Evolutionary conservation across 2,329 filamentous ascomycete genomes (phyloP), one percentile per base, ranked within the genome.

Genomic region (Pseudogymnoascus sp.): DNA sequence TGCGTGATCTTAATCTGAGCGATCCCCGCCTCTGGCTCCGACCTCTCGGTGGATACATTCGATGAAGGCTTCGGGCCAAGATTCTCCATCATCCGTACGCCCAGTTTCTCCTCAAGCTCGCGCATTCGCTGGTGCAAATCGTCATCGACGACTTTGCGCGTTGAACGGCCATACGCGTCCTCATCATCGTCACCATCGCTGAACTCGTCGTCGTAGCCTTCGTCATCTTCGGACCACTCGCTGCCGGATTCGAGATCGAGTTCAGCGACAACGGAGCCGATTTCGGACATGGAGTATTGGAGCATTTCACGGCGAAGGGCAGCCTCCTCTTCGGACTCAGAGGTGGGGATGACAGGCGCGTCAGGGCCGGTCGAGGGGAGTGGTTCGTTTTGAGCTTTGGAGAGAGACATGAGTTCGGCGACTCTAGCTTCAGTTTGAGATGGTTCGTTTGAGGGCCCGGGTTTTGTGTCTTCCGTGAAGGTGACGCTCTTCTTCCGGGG

Each of bases 211-310:
- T 82, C 77, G 1, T 78, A 76, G 39, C 83, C 79, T 15, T 83
- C 75, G 15, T 78, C 79, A 10, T 79, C 76, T 40, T 79, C 75
- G n/a, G 80, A 79, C 54, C 81, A 82, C 60, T 85, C 84, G 57
- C 74, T 74, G 24, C 79, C 83, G 63, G 92, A 87, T 64, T 96
- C 90, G 1, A 97, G 74, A 62, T 95, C 84, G 50, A 99, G 82
- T 74, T 97, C 92, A 13, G 94, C 94, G 13, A 99, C 94, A 2
- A 99, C 89, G 37, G 90, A 85, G 3, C 92, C 91, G 62, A 99
- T 87, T 73, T 97, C 93, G 47, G 88, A 87, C 74, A 96, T 78
- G 64, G 90, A 87, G 71, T 97, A 99, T 65, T 89, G 82, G 6
- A 97, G 80, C 92, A 99, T 97, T 70, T 97, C 87, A 62, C 87